These are phyloP conservation scores for Neocallimastix lanati DNA, from an alignment of 192 early-diverging fungal genomes.

Conservation along the genomic window DNA sequence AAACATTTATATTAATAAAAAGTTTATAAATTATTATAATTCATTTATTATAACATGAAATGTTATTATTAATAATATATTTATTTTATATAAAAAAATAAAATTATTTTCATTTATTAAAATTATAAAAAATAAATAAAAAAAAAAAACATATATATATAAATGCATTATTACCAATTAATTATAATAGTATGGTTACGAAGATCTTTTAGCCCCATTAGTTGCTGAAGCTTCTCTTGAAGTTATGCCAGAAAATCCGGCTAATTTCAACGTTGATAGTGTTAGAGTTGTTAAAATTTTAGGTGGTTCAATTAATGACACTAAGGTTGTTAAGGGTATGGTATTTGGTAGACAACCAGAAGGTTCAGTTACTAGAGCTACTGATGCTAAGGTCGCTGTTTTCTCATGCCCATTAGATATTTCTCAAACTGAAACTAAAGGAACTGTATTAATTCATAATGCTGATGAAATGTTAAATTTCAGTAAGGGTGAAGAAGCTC, in stretches of 20 bases:
- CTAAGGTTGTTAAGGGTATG: conserved; percentile 84
- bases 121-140: too few relatives aligned
- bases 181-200: conserved; percentile 66
- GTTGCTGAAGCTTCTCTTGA: conserved; percentile 68
- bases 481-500: conserved; percentile 83
- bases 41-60: too few relatives aligned
- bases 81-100: too few relatives aligned
- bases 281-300: conserved; percentile 94
- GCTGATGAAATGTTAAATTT: conserved; percentile 93
- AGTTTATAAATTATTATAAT: too few relatives aligned
- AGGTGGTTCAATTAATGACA: conserved; percentile 76
- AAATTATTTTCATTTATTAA: too few relatives aligned
- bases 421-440: conserved; percentile 92
- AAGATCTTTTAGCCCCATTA: conserved; percentile 60
- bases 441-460: conserved; percentile 91
- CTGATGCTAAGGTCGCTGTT: conserved; percentile 80
- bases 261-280: conserved; percentile 85
- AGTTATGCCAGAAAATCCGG: conserved; percentile 76
- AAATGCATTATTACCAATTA: too few relatives aligned
- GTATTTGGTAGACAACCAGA: conserved; percentile 88
- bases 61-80: too few relatives aligned
- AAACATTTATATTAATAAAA: too few relatives aligned
- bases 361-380: conserved; percentile 47
- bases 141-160: too few relatives aligned
- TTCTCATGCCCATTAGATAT: conserved; percentile 88